These are phyloP conservation scores for Penicillium longicatenatum DNA, from an alignment of 495 filamentous ascomycete species.

Conservation along the genomic window DNA sequence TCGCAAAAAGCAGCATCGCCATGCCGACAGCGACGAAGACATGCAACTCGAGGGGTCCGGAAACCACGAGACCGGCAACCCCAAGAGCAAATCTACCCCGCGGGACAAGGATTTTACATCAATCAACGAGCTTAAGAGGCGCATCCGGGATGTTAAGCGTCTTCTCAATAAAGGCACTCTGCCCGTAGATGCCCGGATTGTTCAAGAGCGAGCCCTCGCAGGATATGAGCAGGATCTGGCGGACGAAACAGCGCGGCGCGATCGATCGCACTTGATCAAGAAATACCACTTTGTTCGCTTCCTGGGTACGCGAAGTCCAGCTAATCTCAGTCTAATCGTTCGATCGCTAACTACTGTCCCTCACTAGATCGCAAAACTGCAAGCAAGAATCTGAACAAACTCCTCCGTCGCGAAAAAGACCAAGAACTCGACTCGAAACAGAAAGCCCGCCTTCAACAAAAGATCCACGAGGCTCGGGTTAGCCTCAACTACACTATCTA, in stretches of 20 bases:
- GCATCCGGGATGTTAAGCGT: constrained; percentile 54
- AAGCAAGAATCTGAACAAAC: constrained; percentile 63
- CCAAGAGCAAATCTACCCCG: constrained; percentile 27
- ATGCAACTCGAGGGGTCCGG: constrained; percentile 16
- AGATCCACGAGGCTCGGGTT: constrained; percentile 71
- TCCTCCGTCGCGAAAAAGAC: constrained; percentile 53
- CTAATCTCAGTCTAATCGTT: background rate
- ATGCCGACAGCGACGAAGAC: constrained; percentile 12
- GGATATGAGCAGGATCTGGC: constrained; percentile 74
- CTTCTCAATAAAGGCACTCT: constrained; percentile 64
- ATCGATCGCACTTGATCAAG: constrained; percentile 71
- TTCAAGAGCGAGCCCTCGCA: constrained; percentile 79
- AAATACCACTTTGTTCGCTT: constrained; percentile 96
- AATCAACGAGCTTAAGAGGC: constrained; percentile 54
- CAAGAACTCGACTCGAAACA: constrained; percentile 44
- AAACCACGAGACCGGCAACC: constrained; percentile 20
- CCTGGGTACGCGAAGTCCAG: constrained; percentile 54
- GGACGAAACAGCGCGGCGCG: constrained; percentile 60
- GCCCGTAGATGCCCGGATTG: constrained; percentile 71
- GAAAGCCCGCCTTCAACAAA: constrained; percentile 51
- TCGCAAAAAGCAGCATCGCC: constrained; percentile 30
- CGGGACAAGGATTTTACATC: constrained; percentile 42
- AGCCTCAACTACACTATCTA: constrained; percentile 86
- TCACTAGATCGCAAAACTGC: constrained; percentile 81
- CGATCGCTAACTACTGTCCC: constrained; percentile 6